Conservation (phyloP, 495 filamentous ascomycete genomes). For the Hypoxylon fragiforme region DNA sequence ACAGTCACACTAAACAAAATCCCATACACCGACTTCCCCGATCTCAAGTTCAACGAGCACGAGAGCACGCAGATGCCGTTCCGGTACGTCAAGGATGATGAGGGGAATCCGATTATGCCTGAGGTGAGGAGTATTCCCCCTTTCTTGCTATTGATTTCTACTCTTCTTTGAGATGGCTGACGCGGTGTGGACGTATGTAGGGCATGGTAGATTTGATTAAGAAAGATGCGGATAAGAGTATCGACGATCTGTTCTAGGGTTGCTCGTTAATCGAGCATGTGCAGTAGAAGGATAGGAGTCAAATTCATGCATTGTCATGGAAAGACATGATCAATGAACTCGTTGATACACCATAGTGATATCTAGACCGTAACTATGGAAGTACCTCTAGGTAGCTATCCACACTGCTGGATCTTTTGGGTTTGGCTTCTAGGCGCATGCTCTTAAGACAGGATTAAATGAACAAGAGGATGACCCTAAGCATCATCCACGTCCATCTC, state of each 20-base stretch:
- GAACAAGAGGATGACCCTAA: not conserved
- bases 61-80: slow-evolving; percentile 98
- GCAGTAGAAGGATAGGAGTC: not conserved
- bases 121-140: slow-evolving; percentile 58
- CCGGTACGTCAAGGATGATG: slow-evolving; percentile 78
- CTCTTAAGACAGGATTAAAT: too few relatives aligned
- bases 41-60: slow-evolving; percentile 84
- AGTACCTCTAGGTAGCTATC: too few relatives aligned
- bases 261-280: too few relatives aligned
- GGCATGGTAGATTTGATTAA: slow-evolving; percentile 95
- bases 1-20: slow-evolving; percentile 75
- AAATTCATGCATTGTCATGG: too few relatives aligned
- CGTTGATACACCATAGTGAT: too few relatives aligned
- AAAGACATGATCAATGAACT: too few relatives aligned
- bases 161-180: not conserved
- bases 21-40: slow-evolving; percentile 81
- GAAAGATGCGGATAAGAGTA: slow-evolving; percentile 87
- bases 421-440: too few relatives aligned
- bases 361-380: too few relatives aligned
- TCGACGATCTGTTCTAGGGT: slow-evolving; percentile 81
- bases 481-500: slow-evolving; percentile 24
- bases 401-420: too few relatives aligned
- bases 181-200: slow-evolving; percentile 44
- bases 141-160: not conserved
- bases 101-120: slow-evolving; percentile 87